Evolutionary conservation across 768 basidiomycete genomes (phyloP).

Genomic region (Leccinum longicurvipes): DNA sequence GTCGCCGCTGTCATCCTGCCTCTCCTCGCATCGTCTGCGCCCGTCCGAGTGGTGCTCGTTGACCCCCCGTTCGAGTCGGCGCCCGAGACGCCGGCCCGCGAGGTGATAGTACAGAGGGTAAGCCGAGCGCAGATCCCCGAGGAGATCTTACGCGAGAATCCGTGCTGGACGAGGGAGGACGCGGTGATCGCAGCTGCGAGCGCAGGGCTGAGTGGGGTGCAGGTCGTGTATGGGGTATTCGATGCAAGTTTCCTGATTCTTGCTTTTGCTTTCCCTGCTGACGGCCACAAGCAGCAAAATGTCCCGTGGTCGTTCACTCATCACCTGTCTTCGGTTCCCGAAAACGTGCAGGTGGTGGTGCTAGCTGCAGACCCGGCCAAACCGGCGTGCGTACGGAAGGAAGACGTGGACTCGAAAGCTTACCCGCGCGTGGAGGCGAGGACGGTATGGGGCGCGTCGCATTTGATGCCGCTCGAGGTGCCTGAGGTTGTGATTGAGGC

Average conservation of each 20-base stretch:
- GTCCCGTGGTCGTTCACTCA: conserved; percentile 19
- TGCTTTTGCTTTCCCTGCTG: not conserved
- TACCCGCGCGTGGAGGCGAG: conserved; percentile 7
- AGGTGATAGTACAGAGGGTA: not conserved
- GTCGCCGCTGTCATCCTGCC: not conserved
- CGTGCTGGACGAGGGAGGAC: not conserved
- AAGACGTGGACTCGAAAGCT: not conserved
- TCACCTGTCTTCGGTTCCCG: not conserved
- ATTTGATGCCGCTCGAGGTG: conserved; percentile 12
- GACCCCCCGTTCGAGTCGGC: not conserved
- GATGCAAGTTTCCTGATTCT: not conserved
- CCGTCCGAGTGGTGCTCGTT: not conserved
- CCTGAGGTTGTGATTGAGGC: conserved; percentile 14
- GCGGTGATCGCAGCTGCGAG: not conserved
- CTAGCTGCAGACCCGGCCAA: conserved; percentile 12
- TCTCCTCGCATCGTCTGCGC: not conserved
- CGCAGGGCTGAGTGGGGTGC: not conserved
- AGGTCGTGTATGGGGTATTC: not conserved
- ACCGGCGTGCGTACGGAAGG: not conserved
- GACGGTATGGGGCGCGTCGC: conserved; percentile 11
- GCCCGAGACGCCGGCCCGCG: not conserved
- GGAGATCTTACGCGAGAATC: not conserved
- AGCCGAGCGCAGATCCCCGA: not conserved
- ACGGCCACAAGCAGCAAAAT: conserved; percentile 18
- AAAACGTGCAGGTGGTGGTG: conserved; percentile 9